Evolutionary conservation across 1,284 basidiomycete species (phyloP), one percentile per base, ranked within the genome.

Genomic region (Laetiporus sulphureus): DNA sequence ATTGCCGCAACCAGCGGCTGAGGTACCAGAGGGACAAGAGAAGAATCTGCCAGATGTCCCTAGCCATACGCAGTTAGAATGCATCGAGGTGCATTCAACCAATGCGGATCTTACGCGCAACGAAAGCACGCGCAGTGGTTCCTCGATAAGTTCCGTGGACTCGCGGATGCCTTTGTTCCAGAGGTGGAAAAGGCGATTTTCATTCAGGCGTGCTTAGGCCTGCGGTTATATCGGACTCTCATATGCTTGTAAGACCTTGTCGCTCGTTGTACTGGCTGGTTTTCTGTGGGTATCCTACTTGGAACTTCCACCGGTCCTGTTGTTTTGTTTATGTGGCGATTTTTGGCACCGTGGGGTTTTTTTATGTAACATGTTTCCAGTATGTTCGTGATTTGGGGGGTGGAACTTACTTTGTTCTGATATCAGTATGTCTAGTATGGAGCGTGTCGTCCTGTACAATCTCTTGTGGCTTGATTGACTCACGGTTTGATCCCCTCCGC

Each of bases 1-100:
- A 3, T 48, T 62, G 19, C 41, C 51, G 7, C 38, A 40, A 40
- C 40, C 11, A 42, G 25, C 13, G 15, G 16, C 38, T 1, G 42
- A 41, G 35, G 41, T 43, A 29, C n/a, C 37, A 13, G 36, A 27
- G 13, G 18, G 13, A 11, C 7, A 19, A 3, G 2, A 41, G 39
- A 41, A 41, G 39, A 11, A 7, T 22, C 39, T 41, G 32, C 39
- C 39, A 11, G 22, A 31, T 5, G 2, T 34, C 20, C 39, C 39
- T 16, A 12, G 11, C 32, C 10, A 33, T 33, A 29, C 27, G 8
- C 27, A 10, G 8, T 10, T 29, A n/a, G n/a, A n/a, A n/a, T n/a
- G n/a, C n/a, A n/a, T n/a, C n/a, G n/a, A n/a, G n/a, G n/a, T n/a
- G n/a, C n/a, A n/a, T n/a, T n/a, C n/a, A n/a, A n/a, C n/a, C n/a